phyloP scores from a whole-genome alignment of 2,329 filamentous ascomycete species.

The Huntiella decipiens region DNA sequence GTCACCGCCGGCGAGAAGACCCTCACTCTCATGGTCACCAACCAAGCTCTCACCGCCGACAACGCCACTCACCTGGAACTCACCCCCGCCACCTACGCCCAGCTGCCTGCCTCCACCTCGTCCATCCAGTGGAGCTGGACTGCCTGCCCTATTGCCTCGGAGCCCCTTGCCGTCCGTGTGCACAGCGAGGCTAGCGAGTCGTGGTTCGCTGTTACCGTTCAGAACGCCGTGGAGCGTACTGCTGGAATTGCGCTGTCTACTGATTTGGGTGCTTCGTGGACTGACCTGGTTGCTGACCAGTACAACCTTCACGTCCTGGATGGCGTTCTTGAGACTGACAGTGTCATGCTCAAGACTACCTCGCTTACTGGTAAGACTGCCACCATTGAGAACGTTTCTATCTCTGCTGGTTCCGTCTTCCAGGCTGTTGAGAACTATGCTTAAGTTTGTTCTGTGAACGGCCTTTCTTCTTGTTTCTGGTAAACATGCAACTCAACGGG shows the following conservation, averaged over 20 bases:
- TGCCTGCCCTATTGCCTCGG: slow-evolving; percentile 8
- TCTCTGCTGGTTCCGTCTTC: background rate
- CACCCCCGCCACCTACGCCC: slow-evolving; percentile 10
- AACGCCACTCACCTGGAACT: slow-evolving; percentile 11
- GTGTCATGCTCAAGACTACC: slow-evolving; percentile 5
- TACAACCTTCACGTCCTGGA: slow-evolving; percentile 10
- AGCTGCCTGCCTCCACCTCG: slow-evolving; percentile 1
- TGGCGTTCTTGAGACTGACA: slow-evolving; percentile 3
- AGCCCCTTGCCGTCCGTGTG: slow-evolving; percentile 12
- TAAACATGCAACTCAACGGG: no score
- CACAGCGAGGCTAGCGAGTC: slow-evolving; percentile 12
- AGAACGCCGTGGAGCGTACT: slow-evolving; percentile 13
- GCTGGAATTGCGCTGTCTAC: slow-evolving; percentile 11
- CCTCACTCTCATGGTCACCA: slow-evolving; percentile 9
- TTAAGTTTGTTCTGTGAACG: background rate
- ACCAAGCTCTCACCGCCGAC: slow-evolving; percentile 3
- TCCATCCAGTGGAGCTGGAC: slow-evolving; percentile 8
- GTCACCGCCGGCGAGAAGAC: slow-evolving; percentile 9
- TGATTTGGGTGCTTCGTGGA: slow-evolving; percentile 8
- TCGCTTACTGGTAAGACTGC: slow-evolving; percentile 10
- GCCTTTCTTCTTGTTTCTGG: no score
- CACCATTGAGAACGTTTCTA: slow-evolving; percentile 2
- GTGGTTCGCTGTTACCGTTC: slow-evolving; percentile 13
- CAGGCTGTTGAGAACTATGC: slow-evolving; percentile 7
- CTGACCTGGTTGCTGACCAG: slow-evolving; percentile 1